Percentiles rank a stretch among this genome's conserved stretches.
phyloP scores from a whole-genome alignment of 306 rosid genomes.

The Boehmeria nivea region DNA sequence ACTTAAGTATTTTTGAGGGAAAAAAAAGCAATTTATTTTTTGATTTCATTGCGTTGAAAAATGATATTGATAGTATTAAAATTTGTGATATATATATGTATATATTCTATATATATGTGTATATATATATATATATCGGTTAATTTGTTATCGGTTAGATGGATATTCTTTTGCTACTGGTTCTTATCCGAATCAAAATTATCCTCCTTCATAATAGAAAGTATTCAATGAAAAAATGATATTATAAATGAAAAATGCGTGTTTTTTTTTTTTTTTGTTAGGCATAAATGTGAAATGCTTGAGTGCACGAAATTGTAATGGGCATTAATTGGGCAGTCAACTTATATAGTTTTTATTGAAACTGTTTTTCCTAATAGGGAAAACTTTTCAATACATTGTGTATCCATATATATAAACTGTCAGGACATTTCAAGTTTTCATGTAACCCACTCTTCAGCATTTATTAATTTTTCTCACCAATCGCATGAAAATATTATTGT shows the following conservation, averaged over 20 bases:
- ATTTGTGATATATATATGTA: no score
- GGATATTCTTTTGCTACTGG: not conserved
- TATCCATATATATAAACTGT: no score
- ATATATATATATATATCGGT: no score
- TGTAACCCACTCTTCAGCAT: not conserved
- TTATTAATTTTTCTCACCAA: not conserved
- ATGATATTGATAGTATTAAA: no score
- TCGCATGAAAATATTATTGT: not conserved
- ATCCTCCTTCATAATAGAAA: not conserved
- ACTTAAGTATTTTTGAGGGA: no score
- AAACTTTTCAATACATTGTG: no score
- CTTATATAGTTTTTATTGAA: no score
- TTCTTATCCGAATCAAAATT: not conserved
- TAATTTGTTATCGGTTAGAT: not conserved
- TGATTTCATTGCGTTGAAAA: no score
- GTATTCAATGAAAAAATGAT: not conserved
- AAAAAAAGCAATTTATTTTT: no score
- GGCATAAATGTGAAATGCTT: not conserved
- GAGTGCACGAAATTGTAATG: conserved; percentile 1
- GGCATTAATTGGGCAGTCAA: not conserved
- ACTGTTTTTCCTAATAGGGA: no score
- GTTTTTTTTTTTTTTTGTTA: no score
- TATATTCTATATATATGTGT: no score
- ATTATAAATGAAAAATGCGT: not conserved
- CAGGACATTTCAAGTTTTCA: not conserved